Conservation (phyloP, 2,329 filamentous ascomycete species). For the Talaromyces sp. region DNA sequence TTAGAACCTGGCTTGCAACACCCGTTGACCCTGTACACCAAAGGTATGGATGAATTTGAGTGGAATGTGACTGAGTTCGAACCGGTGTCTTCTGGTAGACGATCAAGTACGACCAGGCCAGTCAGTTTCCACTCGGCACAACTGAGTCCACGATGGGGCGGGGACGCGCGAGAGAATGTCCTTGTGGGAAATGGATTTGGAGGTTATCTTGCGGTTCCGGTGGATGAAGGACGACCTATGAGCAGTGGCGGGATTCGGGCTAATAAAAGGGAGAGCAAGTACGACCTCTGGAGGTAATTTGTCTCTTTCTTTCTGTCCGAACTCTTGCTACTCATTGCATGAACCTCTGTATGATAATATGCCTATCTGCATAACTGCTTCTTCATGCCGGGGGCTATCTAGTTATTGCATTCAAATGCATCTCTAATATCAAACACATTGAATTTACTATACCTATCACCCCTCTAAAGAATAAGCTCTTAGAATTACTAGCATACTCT, state of each 20-base stretch:
- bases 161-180: conserved; percentile 59
- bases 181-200: conserved; percentile 68
- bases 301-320: not conserved
- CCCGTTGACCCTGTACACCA: conserved; percentile 63
- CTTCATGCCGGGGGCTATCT: not conserved
- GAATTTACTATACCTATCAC: too few species aligned
- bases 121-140: conserved; percentile 48
- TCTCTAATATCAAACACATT: not conserved
- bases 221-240: conserved; percentile 45
- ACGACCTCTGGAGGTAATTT: conserved; percentile 40
- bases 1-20: conserved; percentile 49
- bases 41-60: conserved; percentile 65
- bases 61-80: conserved; percentile 66
- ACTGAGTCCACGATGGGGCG: conserved; percentile 58
- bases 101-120: conserved; percentile 44
- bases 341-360: not conserved
- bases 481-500: not conserved
- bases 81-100: conserved; percentile 41
- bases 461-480: not conserved
- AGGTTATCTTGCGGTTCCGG: conserved; percentile 64
- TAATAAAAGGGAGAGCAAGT: conserved; percentile 34
- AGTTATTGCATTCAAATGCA: not conserved
- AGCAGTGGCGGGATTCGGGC: conserved; percentile 32
- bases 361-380: not conserved
- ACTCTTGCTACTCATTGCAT: not conserved